Evolutionary conservation across 768 basidiomycete species (phyloP).

Genomic region (Suillus plorans): DNA sequence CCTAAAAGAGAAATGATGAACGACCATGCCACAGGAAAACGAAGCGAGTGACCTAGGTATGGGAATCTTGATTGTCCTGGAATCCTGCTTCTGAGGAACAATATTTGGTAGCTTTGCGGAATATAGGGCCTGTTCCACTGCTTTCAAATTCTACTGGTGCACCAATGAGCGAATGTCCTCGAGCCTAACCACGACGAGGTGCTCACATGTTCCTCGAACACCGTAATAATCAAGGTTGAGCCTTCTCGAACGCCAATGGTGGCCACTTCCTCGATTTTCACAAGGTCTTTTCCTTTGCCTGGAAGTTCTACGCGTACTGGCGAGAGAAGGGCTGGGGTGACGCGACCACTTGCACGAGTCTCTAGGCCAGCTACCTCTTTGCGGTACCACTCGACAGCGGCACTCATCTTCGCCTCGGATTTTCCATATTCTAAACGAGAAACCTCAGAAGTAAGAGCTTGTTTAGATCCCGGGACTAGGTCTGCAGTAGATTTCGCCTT

Average conservation of each 20-base stretch:
- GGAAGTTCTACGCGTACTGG: conserved; percentile 62
- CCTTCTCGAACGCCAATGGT: conserved; percentile 84
- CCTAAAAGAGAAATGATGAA: conserved; percentile 35
- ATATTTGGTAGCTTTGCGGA: conserved; percentile 72
- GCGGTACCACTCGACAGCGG: conserved; percentile 69
- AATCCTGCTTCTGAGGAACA: conserved; percentile 69
- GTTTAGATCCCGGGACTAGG: conserved; percentile 69
- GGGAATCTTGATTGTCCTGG: conserved; percentile 72
- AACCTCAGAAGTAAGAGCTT: conserved; percentile 51
- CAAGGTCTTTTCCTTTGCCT: conserved; percentile 32
- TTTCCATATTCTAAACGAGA: conserved; percentile 62
- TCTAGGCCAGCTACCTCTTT: conserved; percentile 76
- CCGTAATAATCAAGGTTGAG: conserved; percentile 65
- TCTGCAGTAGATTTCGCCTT: conserved; percentile 50
- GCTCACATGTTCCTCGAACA: conserved; percentile 78
- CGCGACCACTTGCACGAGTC: conserved; percentile 70
- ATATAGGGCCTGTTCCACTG: conserved; percentile 73
- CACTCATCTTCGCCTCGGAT: conserved; percentile 61
- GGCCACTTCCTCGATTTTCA: conserved; percentile 67
- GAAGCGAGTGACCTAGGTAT: conserved; percentile 64
- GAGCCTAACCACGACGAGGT: not conserved
- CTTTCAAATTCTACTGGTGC: conserved; percentile 66
- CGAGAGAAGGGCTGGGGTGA: conserved; percentile 70
- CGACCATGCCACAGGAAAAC: not conserved
- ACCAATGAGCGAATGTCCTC: conserved; percentile 16